phyloP scores from a whole-genome alignment of 2,329 filamentous ascomycete species.

The Aspergillus sp. region DNA sequence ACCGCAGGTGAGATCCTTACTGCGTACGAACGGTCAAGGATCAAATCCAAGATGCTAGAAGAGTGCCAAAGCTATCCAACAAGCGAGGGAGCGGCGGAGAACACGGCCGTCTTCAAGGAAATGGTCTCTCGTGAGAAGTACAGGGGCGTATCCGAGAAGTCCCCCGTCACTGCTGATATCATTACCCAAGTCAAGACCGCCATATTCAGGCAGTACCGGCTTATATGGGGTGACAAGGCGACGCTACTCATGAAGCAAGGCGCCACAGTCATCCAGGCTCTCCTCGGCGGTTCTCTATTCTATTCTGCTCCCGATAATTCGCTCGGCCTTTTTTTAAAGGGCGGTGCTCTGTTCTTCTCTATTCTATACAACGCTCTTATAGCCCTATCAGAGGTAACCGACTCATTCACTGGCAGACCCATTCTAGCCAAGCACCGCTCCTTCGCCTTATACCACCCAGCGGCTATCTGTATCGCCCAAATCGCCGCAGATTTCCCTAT shows the following conservation, averaged over 20 bases:
- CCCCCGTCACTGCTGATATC: constrained; percentile 52
- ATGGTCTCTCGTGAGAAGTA: constrained; percentile 50
- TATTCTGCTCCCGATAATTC: constrained; percentile 56
- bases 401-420: constrained; percentile 56
- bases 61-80: constrained; percentile 53
- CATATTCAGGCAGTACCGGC: constrained; percentile 56
- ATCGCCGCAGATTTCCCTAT: constrained; percentile 48
- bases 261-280: constrained; percentile 51
- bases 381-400: constrained; percentile 60
- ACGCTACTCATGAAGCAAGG: constrained; percentile 58
- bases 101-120: constrained; percentile 50
- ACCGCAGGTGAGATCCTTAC: constrained; percentile 39
- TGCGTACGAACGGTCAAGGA: constrained; percentile 47
- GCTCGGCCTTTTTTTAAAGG: constrained; percentile 57
- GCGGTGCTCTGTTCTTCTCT: constrained; percentile 58
- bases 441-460: constrained; percentile 53
- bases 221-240: constrained; percentile 58
- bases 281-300: constrained; percentile 61
- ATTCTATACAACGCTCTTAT: constrained; percentile 57
- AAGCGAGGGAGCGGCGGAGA: constrained; percentile 41
- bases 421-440: constrained; percentile 53
- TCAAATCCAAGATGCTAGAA: constrained; percentile 45
- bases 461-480: constrained; percentile 38
- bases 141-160: constrained; percentile 45
- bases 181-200: constrained; percentile 50